A percentile compares a stretch with the other conserved stretches of the same genome.
Evolutionary conservation across 208 protist species (phyloP).

Genomic region (Tritrichomonas foetus): DNA sequence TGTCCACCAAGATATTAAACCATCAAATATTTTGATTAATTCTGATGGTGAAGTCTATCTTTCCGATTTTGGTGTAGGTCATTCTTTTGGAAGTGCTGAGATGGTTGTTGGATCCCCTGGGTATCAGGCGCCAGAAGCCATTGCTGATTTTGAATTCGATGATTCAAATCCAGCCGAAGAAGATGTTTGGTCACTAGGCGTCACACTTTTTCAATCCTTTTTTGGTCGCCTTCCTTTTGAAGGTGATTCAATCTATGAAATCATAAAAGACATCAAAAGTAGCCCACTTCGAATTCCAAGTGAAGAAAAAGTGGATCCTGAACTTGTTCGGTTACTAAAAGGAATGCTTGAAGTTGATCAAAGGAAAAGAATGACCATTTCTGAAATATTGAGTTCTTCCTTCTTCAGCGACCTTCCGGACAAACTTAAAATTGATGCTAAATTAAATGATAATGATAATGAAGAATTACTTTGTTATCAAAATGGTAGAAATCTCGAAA

Average conservation of each 20-base stretch:
- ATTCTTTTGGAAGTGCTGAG: not conserved
- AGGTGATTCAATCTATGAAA: not conserved
- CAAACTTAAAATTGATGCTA: too few species aligned
- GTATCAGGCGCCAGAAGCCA: constrained; percentile 21
- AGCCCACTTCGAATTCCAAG: not conserved
- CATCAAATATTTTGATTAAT: constrained; percentile 7
- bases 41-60: not conserved
- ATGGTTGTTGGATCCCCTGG: constrained; percentile 16
- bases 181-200: constrained; percentile 35
- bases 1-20: constrained; percentile 36
- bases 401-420: not conserved
- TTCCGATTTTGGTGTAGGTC: not conserved
- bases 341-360: not conserved
- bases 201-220: not conserved
- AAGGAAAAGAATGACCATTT: not conserved
- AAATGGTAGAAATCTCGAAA: too few species aligned
- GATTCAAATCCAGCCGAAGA: not conserved
- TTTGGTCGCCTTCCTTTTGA: not conserved
- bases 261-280: not conserved
- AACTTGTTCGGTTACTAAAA: not conserved
- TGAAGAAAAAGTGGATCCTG: not conserved
- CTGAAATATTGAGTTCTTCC: not conserved
- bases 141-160: not conserved
- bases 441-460: too few species aligned
- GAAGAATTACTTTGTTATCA: too few species aligned